Percentiles rank a stretch among this genome's conserved stretches.
Conservation (phyloP, 2,329 filamentous ascomycete genomes). For the Epichloe amarillans region DNA sequence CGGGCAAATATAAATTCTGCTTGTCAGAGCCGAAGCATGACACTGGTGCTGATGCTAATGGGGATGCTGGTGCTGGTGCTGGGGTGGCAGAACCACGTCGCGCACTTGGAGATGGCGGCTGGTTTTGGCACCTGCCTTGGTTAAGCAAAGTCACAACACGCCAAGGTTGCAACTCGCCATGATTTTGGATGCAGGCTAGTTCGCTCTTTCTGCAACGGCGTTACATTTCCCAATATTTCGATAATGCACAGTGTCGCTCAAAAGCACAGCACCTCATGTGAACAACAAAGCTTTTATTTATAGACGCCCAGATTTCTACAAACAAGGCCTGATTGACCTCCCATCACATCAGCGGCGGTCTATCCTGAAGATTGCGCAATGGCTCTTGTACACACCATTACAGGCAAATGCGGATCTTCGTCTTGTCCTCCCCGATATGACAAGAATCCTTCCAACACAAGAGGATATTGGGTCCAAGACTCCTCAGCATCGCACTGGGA, state of each 20-base stretch:
- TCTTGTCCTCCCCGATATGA: conserved; percentile 3
- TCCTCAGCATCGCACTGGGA: conserved; percentile 22
- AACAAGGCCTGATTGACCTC: not conserved
- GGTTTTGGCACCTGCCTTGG: not conserved
- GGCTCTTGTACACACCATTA: conserved; percentile 2
- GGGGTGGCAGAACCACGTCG: not conserved
- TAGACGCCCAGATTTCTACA: conserved; percentile 2
- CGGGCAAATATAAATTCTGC: not conserved
- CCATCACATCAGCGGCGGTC: not conserved
- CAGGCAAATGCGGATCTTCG: conserved; percentile 1
- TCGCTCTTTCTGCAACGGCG: not conserved
- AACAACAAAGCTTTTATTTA: conserved; percentile 7
- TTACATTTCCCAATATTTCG: not conserved
- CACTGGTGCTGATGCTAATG: conserved; percentile 1
- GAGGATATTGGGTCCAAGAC: conserved; percentile 32
- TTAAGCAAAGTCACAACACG: not conserved
- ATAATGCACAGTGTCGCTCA: not conserved
- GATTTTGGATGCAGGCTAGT: not conserved
- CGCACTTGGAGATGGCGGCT: not conserved
- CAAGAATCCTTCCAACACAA: not conserved
- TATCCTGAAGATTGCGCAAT: conserved; percentile 2
- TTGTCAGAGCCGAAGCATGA: not conserved
- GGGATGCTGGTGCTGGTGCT: not conserved
- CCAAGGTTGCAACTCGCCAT: not conserved
- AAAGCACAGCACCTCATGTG: not conserved